Evolutionary conservation across 441 rosid species (phyloP).

Genomic region (Hypseocharis bilobata): DNA sequence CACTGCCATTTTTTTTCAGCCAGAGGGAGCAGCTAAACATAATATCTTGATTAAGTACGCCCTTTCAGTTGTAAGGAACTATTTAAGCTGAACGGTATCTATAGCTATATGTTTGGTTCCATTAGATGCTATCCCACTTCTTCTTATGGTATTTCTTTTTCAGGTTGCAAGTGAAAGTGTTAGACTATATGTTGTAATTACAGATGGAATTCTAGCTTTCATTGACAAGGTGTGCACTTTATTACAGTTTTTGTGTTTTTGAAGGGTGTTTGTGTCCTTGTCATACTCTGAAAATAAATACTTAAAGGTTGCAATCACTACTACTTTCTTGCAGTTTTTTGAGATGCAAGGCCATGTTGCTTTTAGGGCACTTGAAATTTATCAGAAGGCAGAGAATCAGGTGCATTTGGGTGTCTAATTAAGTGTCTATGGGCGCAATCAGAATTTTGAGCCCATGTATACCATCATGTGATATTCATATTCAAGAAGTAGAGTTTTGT

Average conservation of each 20-base stretch:
- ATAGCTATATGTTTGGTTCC: conserved; percentile 1
- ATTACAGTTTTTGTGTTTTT: not conserved
- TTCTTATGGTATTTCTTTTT: conserved; percentile 9
- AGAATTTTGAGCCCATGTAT: not conserved
- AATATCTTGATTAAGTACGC: conserved; percentile 37
- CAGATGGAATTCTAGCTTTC: conserved; percentile 38
- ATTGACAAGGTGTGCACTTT: conserved; percentile 39
- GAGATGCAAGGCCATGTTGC: conserved; percentile 45
- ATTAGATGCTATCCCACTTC: not conserved
- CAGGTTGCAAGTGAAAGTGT: conserved; percentile 44
- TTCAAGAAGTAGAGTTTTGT: not conserved
- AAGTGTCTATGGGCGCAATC: not conserved
- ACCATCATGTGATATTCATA: not conserved
- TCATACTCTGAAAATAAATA: not conserved
- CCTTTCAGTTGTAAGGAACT: conserved; percentile 38
- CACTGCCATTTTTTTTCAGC: conserved; percentile 33
- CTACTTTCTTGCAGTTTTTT: conserved; percentile 30
- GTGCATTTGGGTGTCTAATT: conserved; percentile 12
- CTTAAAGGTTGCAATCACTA: not conserved
- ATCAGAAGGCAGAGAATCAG: conserved; percentile 40
- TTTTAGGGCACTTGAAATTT: conserved; percentile 38
- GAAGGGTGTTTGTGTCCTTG: not conserved
- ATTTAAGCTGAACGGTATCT: not conserved
- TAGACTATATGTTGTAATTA: conserved; percentile 36
- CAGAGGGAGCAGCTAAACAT: conserved; percentile 38